These are phyloP conservation scores for Pontederia crassipes DNA, from an alignment of 176 grass and related monocot species.

Conservation along the genomic window DNA sequence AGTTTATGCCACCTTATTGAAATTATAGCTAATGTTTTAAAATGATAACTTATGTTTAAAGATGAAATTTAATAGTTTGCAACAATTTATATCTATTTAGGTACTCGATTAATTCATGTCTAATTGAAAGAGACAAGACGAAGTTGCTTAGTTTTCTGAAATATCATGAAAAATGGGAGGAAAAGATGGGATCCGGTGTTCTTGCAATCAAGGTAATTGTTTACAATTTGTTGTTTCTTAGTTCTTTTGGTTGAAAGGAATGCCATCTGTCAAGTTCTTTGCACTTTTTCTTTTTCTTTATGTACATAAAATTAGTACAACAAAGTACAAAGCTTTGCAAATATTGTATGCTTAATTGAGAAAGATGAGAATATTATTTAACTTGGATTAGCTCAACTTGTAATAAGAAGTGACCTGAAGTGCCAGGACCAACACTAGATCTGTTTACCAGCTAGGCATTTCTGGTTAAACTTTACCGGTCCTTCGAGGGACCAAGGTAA, in stretches of 20 bases:
- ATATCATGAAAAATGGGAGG: slow-evolving; percentile 37
- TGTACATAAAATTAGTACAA: no score
- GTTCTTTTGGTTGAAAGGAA: no score
- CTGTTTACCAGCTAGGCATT: no score
- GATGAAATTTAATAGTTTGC: slow-evolving; percentile 7
- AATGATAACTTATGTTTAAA: slow-evolving; percentile 15
- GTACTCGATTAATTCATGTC: slow-evolving; percentile 39
- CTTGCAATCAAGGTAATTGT: slow-evolving; percentile 34
- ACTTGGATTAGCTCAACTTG: no score
- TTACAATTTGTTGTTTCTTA: background rate
- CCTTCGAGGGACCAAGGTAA: no score
- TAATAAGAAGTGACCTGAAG: no score
- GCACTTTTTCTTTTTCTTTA: no score
- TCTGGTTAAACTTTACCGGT: background rate
- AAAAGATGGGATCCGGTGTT: slow-evolving; percentile 35
- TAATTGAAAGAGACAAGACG: slow-evolving; percentile 46
- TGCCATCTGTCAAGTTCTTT: no score
- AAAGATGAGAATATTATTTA: no score
- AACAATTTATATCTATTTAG: slow-evolving; percentile 35
- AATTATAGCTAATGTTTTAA: background rate
- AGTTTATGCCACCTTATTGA: background rate
- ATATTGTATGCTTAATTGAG: no score
- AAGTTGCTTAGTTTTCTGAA: slow-evolving; percentile 47
- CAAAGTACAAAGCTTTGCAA: no score
- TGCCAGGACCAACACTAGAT: no score